Percentiles rank a stretch among this genome's conserved stretches.
Conservation (phyloP, 208 protist species). For the Leptomonas pyrrhocoris region DNA sequence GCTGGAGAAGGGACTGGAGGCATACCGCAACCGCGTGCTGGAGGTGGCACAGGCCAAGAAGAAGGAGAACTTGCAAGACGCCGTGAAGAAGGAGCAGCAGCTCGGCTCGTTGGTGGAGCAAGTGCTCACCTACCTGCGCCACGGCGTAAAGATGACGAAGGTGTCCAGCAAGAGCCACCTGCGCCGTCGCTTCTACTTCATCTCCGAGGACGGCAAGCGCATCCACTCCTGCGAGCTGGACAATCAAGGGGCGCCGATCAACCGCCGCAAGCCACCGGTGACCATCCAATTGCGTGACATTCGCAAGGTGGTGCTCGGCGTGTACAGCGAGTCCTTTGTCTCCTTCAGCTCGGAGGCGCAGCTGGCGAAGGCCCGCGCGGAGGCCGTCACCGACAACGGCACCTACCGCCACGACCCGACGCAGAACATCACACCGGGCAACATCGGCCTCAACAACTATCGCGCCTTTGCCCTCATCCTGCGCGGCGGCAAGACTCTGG, state of each 20-base stretch:
- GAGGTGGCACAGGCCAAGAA: conserved; percentile 80
- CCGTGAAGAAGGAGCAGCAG: conserved; percentile 84
- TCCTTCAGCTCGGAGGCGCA: conserved; percentile 74
- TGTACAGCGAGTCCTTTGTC: conserved; percentile 84
- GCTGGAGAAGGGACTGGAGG: conserved; percentile 85
- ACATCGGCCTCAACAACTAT: conserved; percentile 87
- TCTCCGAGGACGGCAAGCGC: conserved; percentile 87
- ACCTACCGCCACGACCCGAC: conserved; percentile 81
- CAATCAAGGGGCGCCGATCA: conserved; percentile 72
- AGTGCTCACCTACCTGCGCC: conserved; percentile 85
- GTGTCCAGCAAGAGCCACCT: conserved; percentile 79
- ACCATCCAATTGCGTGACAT: conserved; percentile 88
- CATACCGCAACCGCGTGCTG: conserved; percentile 80
- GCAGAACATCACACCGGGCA: conserved; percentile 76
- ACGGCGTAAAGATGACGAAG: conserved; percentile 90
- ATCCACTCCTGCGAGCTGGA: conserved; percentile 92
- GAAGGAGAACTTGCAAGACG: conserved; percentile 84
- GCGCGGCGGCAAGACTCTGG: conserved; percentile 82
- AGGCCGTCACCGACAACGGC: conserved; percentile 76
- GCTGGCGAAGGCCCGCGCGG: conserved; percentile 67
- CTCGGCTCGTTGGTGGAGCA: conserved; percentile 83
- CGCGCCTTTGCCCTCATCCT: conserved; percentile 85
- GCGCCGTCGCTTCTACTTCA: conserved; percentile 85
- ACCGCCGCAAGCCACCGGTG: conserved; percentile 82
- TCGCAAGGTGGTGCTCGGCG: conserved; percentile 80